Evolutionary conservation across 768 basidiomycete genomes (phyloP).

Genomic region (Kwoniella heveanensis): DNA sequence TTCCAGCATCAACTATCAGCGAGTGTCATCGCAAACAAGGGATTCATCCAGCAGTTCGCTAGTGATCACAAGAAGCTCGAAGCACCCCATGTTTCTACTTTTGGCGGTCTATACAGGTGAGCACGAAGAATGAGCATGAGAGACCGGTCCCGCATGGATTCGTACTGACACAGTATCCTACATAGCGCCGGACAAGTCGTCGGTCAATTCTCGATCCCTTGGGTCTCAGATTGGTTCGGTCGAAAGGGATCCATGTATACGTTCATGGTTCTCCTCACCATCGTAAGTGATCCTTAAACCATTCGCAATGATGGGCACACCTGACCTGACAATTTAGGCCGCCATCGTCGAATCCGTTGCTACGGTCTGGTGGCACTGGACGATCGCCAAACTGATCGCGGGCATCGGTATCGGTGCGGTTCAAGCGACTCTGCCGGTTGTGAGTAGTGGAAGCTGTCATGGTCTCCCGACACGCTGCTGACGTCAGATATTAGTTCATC

Average conservation of each 20-base stretch:
- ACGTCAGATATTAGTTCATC: slow-evolving; percentile 27
- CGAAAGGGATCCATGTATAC: slow-evolving; percentile 32
- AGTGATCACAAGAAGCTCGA: slow-evolving; percentile 1
- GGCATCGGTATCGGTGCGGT: slow-evolving; percentile 37
- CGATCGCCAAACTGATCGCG: slow-evolving; percentile 35
- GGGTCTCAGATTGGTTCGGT: slow-evolving; percentile 30
- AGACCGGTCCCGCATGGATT: too few relatives aligned
- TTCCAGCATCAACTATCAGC: slow-evolving; percentile 23
- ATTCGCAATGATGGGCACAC: too few relatives aligned
- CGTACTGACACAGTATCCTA: not conserved
- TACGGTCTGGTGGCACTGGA: slow-evolving; percentile 35
- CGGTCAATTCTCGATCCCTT: slow-evolving; percentile 35
- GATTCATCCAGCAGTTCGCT: slow-evolving; percentile 17
- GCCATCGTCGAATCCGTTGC: slow-evolving; percentile 35
- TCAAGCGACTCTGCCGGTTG: slow-evolving; percentile 37
- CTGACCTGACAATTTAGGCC: too few relatives aligned
- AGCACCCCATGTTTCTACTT: slow-evolving; percentile 13
- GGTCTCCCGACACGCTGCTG: not conserved
- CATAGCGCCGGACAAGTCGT: slow-evolving; percentile 38
- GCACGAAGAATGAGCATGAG: too few relatives aligned
- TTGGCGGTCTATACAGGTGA: slow-evolving; percentile 24
- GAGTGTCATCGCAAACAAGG: slow-evolving; percentile 26
- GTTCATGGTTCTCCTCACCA: slow-evolving; percentile 22
- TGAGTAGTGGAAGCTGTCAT: slow-evolving; percentile 5
- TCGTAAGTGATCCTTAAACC: slow-evolving; percentile 16